Base-by-base conservation (phyloP, 768 basidiomycete genomes). In the Tricholomella constricta region DNA sequence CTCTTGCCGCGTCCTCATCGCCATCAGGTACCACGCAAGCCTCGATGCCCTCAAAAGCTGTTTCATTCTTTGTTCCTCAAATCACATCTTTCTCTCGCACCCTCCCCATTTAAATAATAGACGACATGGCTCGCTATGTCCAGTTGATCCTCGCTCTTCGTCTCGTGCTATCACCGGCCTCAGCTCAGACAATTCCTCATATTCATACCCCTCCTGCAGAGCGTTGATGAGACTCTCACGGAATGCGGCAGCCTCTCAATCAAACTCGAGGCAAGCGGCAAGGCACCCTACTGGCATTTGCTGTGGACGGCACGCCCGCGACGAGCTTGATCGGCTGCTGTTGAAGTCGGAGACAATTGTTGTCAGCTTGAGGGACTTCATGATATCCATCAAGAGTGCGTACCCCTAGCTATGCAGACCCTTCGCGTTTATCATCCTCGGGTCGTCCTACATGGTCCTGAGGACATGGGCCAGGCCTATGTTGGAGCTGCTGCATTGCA, bases 381-480 rank as follows among this genome's bases (percentile, higher is more conserved):
- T 98, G 93, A n/a, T 92, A 95, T 1, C n/a, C n/a, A n/a, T n/a
- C n/a, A n/a, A n/a, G n/a, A n/a, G n/a, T n/a, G n/a, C n/a, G n/a
- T n/a, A n/a, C n/a, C n/a, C n/a, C n/a, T n/a, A n/a, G n/a, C n/a
- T n/a, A n/a, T n/a, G n/a, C n/a, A n/a, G n/a, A n/a, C n/a, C n/a
- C n/a, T n/a, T n/a, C n/a, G n/a, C n/a, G n/a, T n/a, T n/a, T n/a
- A n/a, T n/a, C n/a, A n/a, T n/a, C n/a, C n/a, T n/a, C n/a, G n/a
- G n/a, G n/a, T n/a, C n/a, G n/a, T n/a, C n/a, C n/a, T n/a, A n/a
- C n/a, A n/a, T n/a, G n/a, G 54, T 15, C 70, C 80, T 11, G 63
- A 75, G 6, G 95, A 95, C 9, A 91, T 96, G 90, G 97, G 97
- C 1, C 97, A 98, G 67, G 76, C 76, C 4, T 94, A 91, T 62